phyloP scores from a whole-genome alignment of 768 basidiomycete species.

The Boletus edulis region DNA sequence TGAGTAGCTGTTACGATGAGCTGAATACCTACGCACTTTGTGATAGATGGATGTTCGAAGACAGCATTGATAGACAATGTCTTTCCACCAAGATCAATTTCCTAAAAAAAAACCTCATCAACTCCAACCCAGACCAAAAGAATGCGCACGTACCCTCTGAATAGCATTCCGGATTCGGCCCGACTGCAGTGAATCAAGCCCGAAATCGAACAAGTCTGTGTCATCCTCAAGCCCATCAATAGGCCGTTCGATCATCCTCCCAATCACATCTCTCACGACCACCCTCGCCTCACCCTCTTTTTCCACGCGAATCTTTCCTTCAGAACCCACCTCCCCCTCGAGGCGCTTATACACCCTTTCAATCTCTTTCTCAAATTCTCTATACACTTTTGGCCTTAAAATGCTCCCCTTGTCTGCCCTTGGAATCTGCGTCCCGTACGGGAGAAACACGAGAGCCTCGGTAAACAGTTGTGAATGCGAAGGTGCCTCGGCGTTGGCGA shows the following conservation, averaged over 20 bases:
- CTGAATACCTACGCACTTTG: slow-evolving; percentile 26
- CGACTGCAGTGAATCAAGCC: slow-evolving; percentile 54
- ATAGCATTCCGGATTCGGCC: slow-evolving; percentile 48
- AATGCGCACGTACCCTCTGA: slow-evolving; percentile 34
- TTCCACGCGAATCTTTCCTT: slow-evolving; percentile 12
- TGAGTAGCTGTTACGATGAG: background rate
- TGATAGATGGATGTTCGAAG: slow-evolving; percentile 48
- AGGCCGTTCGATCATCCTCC: slow-evolving; percentile 20
- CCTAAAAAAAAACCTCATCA: slow-evolving; percentile 1
- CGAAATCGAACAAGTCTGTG: slow-evolving; percentile 46
- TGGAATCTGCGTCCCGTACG: slow-evolving; percentile 46
- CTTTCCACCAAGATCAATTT: slow-evolving; percentile 20
- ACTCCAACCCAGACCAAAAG: slow-evolving; percentile 22
- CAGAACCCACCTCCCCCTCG: slow-evolving; percentile 37
- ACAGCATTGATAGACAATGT: slow-evolving; percentile 35
- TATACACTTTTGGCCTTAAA: slow-evolving; percentile 48
- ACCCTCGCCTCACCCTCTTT: slow-evolving; percentile 10
- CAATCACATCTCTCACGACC: slow-evolving; percentile 15
- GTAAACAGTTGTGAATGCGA: slow-evolving; percentile 49
- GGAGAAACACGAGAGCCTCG: slow-evolving; percentile 51
- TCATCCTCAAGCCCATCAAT: slow-evolving; percentile 19
- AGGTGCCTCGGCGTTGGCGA: slow-evolving; percentile 52
- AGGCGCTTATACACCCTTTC: slow-evolving; percentile 39
- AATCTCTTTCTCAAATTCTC: slow-evolving; percentile 47
- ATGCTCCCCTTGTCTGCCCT: slow-evolving; percentile 52